These are phyloP conservation scores for Schwanniomyces pseudopolymorphus DNA, from an alignment of 805 yeast genomes.

Conservation along the genomic window DNA sequence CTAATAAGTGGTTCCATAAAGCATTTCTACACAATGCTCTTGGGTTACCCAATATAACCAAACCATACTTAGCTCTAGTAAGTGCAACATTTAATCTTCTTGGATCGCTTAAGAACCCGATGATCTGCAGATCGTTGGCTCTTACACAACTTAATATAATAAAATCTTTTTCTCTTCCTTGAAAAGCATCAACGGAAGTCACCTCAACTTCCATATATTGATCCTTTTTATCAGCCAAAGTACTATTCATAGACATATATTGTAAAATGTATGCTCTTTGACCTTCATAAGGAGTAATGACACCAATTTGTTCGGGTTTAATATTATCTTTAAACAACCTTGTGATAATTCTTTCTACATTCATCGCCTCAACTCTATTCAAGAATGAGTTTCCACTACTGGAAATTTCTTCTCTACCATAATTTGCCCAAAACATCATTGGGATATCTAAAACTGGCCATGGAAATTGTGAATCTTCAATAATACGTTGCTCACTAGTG, in stretches of 20 bases:
- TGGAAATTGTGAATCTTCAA: conserved; percentile 64
- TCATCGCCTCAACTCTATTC: conserved; percentile 87
- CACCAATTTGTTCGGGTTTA: conserved; percentile 79
- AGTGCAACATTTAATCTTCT: conserved; percentile 45
- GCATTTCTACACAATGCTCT: conserved; percentile 65
- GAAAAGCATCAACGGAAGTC: conserved; percentile 51
- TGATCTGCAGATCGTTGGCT: conserved; percentile 39
- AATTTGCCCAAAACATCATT: conserved; percentile 95
- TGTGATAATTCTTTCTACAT: conserved; percentile 76
- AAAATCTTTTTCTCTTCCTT: conserved; percentile 45
- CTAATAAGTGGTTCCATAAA: conserved; percentile 75
- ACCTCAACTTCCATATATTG: conserved; percentile 76
- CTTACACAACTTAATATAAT: conserved; percentile 45
- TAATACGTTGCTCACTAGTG: conserved; percentile 66
- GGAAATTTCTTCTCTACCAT: conserved; percentile 86
- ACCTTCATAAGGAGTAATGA: conserved; percentile 93
- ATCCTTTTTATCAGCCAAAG: conserved; percentile 54
- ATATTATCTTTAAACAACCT: conserved; percentile 75
- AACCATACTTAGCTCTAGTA: conserved; percentile 44
- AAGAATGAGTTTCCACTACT: conserved; percentile 77
- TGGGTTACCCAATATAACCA: conserved; percentile 77
- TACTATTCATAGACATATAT: conserved; percentile 72
- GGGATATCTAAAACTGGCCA: conserved; percentile 86
- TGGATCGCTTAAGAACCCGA: conserved; percentile 46
- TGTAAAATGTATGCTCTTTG: conserved; percentile 81